Evolutionary conservation across 1,284 basidiomycete genomes (phyloP).

Genomic region (Tylopilus sp.): DNA sequence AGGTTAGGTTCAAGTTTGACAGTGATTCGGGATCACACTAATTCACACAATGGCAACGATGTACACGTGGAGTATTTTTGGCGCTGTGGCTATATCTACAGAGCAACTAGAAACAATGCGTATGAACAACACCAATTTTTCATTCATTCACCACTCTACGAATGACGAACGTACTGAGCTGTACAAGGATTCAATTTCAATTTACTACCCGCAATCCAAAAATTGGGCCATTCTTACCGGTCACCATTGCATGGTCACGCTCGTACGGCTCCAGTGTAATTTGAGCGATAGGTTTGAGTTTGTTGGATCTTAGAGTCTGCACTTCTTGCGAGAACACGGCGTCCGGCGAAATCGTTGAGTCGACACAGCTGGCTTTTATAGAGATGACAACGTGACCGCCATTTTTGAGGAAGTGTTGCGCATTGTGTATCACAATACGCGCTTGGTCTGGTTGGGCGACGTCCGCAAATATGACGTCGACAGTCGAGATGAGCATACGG

Average conservation of each 20-base stretch:
- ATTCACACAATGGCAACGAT: background rate
- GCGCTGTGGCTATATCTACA: conserved; percentile 10
- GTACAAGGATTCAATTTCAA: conserved; percentile 17
- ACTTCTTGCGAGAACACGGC: conserved; percentile 94
- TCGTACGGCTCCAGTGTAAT: conserved; percentile 91
- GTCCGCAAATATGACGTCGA: conserved; percentile 98
- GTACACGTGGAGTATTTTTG: conserved; percentile 25
- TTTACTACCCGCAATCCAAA: background rate
- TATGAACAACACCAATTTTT: conserved; percentile 24
- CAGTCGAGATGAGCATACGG: conserved; percentile 93
- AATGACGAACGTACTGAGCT: conserved; percentile 68
- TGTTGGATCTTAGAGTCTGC: conserved; percentile 82
- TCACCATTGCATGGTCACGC: conserved; percentile 88
- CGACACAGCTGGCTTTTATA: conserved; percentile 99
- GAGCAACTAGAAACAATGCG: conserved; percentile 19
- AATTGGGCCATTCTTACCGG: conserved; percentile 52
- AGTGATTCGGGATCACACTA: too few species aligned
- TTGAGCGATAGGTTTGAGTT: conserved; percentile 95
- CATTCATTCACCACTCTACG: conserved; percentile 34
- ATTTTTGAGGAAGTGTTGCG: conserved; percentile 97
- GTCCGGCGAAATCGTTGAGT: conserved; percentile 93
- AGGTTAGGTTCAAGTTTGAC: background rate
- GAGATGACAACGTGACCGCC: conserved; percentile 95
- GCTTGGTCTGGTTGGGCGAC: conserved; percentile 99
- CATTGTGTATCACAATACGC: conserved; percentile 93